Evolutionary conservation across 164 flowering plant genomes (phyloP), one percentile per base, ranked within the genome.

Genomic region (Saururus chinensis): DNA sequence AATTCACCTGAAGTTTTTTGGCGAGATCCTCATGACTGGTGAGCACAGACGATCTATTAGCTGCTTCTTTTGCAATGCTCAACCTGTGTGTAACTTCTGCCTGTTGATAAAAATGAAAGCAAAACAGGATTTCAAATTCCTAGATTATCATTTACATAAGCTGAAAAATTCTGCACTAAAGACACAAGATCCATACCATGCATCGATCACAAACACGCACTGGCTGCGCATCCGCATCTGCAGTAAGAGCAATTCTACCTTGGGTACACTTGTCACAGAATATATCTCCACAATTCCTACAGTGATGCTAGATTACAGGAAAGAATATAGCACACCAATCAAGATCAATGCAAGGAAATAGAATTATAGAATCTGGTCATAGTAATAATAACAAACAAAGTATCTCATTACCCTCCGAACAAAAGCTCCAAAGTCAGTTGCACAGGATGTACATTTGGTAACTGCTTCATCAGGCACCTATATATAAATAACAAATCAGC

Each of bases 401-500:
- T 10, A 8, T 19, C 53, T 21, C 17, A 48, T 26, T 61, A 85
- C 99, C 91, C 63, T 85, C 0, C 99, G 87, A 51, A 80, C 73
- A 79, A 93, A 93, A 66, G 99, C 86, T 55, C 80, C 76, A 79
- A 93, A 93, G 68, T 88, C 95, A 22, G 87, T 58, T 40, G 88
- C 91, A 68, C 99, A 93, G 35, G 79, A 69, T 51, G 88, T 87
- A 66, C 99, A 93, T 72, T 87, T 90, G 52, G 84, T 60, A 60
- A 81, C 88, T 40, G 95, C 99, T 78, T 90, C 97, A 81, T 90
- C 99, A 57, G 97, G 99, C 57, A 93, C 92, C 99, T 92, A 45
- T 16, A 60, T 22, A 25, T 49, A 23, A 35, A 52, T 16, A 59
- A 57, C 22, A 26, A 17, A 40, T 9, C 20, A 17, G 3, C 7